These are phyloP conservation scores for Arctium minus DNA, from an alignment of 129 eudicot genomes.

Conservation along the genomic window DNA sequence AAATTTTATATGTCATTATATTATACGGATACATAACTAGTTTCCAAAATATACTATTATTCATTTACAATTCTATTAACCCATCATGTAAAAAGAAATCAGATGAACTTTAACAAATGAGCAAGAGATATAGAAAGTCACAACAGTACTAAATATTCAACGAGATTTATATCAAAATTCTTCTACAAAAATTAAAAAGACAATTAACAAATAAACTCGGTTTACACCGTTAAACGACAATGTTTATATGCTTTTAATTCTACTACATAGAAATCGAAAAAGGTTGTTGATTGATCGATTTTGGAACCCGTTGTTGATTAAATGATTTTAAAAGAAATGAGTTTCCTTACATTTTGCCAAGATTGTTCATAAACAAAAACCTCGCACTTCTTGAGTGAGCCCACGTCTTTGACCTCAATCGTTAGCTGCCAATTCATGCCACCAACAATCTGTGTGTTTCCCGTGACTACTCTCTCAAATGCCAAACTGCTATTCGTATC, in stretches of 20 bases:
- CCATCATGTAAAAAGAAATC: no score
- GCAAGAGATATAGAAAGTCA: background rate
- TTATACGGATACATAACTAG: no score
- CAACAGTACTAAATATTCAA: background rate
- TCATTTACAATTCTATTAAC: no score
- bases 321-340: conserved; percentile 5
- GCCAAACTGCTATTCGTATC: conserved; percentile 13
- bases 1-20: no score
- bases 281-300: background rate
- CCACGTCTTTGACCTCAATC: conserved; percentile 14
- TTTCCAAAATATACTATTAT: no score
- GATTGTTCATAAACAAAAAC: conserved; percentile 19
- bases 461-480: conserved; percentile 17
- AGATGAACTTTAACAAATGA: background rate
- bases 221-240: background rate
- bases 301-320: background rate
- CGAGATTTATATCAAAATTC: background rate
- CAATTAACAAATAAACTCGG: background rate
- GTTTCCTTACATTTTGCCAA: conserved; percentile 18
- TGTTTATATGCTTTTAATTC: background rate
- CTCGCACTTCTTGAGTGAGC: background rate
- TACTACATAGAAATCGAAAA: background rate
- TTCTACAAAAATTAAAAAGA: background rate
- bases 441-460: conserved; percentile 19
- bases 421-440: conserved; percentile 32